Evolutionary conservation across 2,329 filamentous ascomycete genomes (phyloP), one percentile per base, ranked within the genome.

Genomic region (Parascedosporium putredinis): DNA sequence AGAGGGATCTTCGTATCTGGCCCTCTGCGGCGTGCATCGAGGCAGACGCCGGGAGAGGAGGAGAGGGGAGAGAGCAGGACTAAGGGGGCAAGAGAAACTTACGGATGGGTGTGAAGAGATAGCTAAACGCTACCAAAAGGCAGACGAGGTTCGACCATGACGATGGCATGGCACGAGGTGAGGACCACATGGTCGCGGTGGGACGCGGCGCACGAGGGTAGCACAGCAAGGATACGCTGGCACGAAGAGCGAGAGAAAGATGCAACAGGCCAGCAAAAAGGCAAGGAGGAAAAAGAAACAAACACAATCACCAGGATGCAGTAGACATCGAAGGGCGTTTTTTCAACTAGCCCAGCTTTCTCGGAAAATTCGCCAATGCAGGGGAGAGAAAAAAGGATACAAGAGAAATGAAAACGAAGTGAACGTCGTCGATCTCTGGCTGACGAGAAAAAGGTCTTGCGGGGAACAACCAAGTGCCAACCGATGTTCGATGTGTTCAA

Each of bases 81-180:
- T 8, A 10, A 38, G 31, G 5, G 45, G 31, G 27, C 12, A 14
- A 22, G 8, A 16, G 14, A 4, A 45, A 49, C 53, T 34, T 51
- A 53, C 49, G 49, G 23, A 51, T 53, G 16, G 54, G 54, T 4
- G 47, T 31, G 14, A 52, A 45, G 14, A 46, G 33, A 23, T 52
- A 42, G 14, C 47, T 50, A 18, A 46, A 52, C 22, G 47, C 29
- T 6, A 50, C 40, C n/a, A 50, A 42, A 44, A 45, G 45, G 31
- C 25, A 47, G 22, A 47, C 18, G 3, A 47, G 36, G 18, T 34
- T 34, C 14, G 38, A 24, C 50, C 34, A 52, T 22, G 42, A 23
- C 12, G n/a, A 23, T 45, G 42, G 22, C 42, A 40, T 42, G 7
- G 47, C 12, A 50, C 40, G 38, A 29, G 40, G 14, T 25, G 47